Evolutionary conservation across 2,329 filamentous ascomycete species (phyloP), one percentile per base, ranked within the genome.

Genomic region (Penicillium sp.): DNA sequence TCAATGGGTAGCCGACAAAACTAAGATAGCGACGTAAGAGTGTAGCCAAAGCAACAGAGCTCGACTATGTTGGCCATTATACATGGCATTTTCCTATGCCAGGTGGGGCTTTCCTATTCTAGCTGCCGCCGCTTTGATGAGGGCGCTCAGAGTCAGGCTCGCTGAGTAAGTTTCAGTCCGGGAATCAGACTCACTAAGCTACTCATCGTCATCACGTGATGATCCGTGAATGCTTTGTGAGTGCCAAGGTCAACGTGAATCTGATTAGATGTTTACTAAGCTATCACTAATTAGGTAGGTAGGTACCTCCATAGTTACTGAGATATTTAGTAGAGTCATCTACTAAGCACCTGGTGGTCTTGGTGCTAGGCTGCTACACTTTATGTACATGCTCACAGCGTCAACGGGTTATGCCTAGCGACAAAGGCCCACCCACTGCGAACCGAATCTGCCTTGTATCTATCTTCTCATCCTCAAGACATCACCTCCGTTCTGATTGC

Each of bases 51-150:
- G 19, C 19, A 22, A 22, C 19, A 22, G 19, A 22, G 19, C 19
- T 22, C 19, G 19, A 22, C 19, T 22, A 22, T 22, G 19, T 22
- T 22, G 11, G 35, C 5, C 35, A 37, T 13, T 37, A 37, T 37
- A 37, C 35, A 7, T 37, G 13, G 10, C 6, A 33, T 33, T 33
- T 62, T 62, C 57, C 60, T 53, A 43, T 62, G 52, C 56, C 30
- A 38, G 10, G 58, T 56, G 55, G 61, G 52, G 55, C 55, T 63
- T 58, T 55, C 61, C 46, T 59, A 61, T 61, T 25, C 57, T 51
- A 59, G 61, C 52, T 55, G 53, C 61, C 55, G 61, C 61, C 61
- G 58, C 58, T 61, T 61, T 64, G 16, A 64, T 57, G 53, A 55
- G 58, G 58, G 42, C 48, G 56, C 61, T 64, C 55, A 64, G 58